A percentile compares a stretch with the other conserved stretches of the same genome.
Conservation (phyloP, 192 early-diverging fungal genomes). For the Diversispora eburnea region DNA sequence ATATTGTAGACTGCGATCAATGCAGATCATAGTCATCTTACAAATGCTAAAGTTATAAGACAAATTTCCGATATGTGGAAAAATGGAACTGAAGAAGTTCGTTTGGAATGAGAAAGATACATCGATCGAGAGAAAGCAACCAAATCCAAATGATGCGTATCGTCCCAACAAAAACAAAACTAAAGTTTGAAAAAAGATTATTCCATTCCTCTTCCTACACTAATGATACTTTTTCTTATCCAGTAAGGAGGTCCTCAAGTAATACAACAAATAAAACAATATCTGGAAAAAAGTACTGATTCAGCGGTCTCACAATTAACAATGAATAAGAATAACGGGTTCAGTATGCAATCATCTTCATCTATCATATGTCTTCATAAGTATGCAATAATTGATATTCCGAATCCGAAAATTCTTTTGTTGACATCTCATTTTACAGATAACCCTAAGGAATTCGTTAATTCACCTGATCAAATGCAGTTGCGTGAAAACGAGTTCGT, state of each 20-base stretch:
- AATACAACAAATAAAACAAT: background rate
- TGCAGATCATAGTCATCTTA: conserved; percentile 11
- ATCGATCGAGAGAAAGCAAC: conserved; percentile 19
- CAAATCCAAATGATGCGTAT: conserved; percentile 25
- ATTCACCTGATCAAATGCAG: background rate
- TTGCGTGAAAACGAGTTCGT: background rate
- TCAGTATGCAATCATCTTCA: conserved; percentile 7
- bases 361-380: background rate
- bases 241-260: conserved; percentile 1
- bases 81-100: conserved; percentile 11
- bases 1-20: conserved; percentile 20
- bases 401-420: background rate
- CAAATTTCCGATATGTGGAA: conserved; percentile 27
- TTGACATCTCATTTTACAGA: background rate
- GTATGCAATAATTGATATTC: background rate
- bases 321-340: background rate
- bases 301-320: background rate
- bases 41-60: conserved; percentile 27
- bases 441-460: too few species aligned
- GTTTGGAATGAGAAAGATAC: conserved; percentile 22
- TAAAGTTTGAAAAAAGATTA: conserved; percentile 2
- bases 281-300: background rate
- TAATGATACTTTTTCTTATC: conserved; percentile 8
- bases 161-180: conserved; percentile 25
- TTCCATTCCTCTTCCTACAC: background rate